A percentile compares a stretch with the other conserved stretches of the same genome.
These are phyloP conservation scores for Apophysomyces sp. DNA, from an alignment of 371 early-diverging fungal genomes.

Conservation along the genomic window DNA sequence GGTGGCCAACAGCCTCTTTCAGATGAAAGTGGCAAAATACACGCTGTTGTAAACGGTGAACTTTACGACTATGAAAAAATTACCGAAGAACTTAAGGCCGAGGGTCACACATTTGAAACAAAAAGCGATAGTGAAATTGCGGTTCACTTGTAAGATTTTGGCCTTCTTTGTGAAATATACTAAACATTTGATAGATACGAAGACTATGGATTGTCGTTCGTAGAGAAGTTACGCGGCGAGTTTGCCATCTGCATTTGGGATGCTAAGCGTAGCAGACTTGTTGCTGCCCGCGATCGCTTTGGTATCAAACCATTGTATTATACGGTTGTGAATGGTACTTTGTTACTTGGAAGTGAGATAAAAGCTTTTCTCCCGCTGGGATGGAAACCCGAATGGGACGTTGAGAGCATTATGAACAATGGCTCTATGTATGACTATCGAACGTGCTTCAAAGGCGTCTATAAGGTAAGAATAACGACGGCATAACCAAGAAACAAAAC, in stretches of 20 bases:
- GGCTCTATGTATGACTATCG: slow-evolving; percentile 12
- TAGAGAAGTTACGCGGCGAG: slow-evolving; percentile 25
- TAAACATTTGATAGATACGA: slow-evolving; percentile 8
- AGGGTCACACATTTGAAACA: slow-evolving; percentile 18
- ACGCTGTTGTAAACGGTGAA: slow-evolving; percentile 25
- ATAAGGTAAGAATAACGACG: slow-evolving; percentile 12
- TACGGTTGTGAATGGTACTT: slow-evolving; percentile 18
- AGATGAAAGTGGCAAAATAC: slow-evolving; percentile 3
- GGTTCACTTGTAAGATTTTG: slow-evolving; percentile 9
- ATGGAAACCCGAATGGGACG: slow-evolving; percentile 26
- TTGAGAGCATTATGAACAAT: slow-evolving; percentile 15
- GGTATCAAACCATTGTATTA: slow-evolving; percentile 30
- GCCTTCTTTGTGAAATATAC: neutral
- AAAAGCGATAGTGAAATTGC: slow-evolving; percentile 27
- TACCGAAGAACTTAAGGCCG: slow-evolving; percentile 8
- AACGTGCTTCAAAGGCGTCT: slow-evolving; percentile 26
- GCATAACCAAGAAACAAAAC: neutral
- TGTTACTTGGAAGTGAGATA: slow-evolving; percentile 21
- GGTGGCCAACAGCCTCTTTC: slow-evolving; percentile 22
- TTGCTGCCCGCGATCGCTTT: slow-evolving; percentile 24
- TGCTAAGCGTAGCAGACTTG: slow-evolving; percentile 9
- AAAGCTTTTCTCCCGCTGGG: slow-evolving; percentile 23
- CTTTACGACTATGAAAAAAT: slow-evolving; percentile 26
- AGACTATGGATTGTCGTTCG: slow-evolving; percentile 12
- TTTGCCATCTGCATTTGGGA: slow-evolving; percentile 21